Evolutionary conservation across 371 early-diverging fungal species (phyloP).

Genomic region (Mucor sp.): DNA sequence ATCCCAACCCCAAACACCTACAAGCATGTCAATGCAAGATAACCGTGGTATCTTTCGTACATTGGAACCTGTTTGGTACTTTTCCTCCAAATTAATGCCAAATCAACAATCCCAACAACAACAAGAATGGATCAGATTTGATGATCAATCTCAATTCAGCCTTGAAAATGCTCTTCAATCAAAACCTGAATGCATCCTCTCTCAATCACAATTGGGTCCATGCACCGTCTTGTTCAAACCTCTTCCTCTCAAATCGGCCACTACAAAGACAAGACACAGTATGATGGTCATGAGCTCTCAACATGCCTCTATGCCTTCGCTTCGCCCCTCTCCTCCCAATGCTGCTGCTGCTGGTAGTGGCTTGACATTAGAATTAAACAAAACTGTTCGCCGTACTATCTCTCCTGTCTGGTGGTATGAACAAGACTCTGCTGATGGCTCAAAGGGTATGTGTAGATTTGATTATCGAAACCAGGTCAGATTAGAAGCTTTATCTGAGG

Average conservation of each 20-base stretch:
- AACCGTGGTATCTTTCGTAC: conserved; percentile 47
- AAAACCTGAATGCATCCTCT: conserved; percentile 19
- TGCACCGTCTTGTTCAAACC: conserved; percentile 26
- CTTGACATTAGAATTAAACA: conserved; percentile 24
- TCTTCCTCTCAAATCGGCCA: neutral
- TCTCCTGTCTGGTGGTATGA: conserved; percentile 53
- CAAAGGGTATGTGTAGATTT: conserved; percentile 48
- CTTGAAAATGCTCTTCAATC: conserved; percentile 24
- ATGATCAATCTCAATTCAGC: conserved; percentile 23
- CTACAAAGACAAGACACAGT: conserved; percentile 9
- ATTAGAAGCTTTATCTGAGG: conserved; percentile 49
- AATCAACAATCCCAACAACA: neutral
- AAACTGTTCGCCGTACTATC: conserved; percentile 35
- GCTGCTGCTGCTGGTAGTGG: neutral
- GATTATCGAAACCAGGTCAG: conserved; percentile 47
- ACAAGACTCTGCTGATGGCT: conserved; percentile 40
- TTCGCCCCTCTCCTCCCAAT: neutral
- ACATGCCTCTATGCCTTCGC: conserved; percentile 26
- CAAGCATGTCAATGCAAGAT: conserved; percentile 23
- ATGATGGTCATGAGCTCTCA: conserved; percentile 12
- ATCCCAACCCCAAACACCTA: conserved; percentile 30
- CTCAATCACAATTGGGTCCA: conserved; percentile 18
- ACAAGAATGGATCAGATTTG: conserved; percentile 38
- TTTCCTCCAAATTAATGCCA: conserved; percentile 15
- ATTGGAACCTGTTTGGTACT: conserved; percentile 47